These are phyloP conservation scores for Penicillium lividum DNA, from an alignment of 495 filamentous ascomycete species.

Conservation along the genomic window DNA sequence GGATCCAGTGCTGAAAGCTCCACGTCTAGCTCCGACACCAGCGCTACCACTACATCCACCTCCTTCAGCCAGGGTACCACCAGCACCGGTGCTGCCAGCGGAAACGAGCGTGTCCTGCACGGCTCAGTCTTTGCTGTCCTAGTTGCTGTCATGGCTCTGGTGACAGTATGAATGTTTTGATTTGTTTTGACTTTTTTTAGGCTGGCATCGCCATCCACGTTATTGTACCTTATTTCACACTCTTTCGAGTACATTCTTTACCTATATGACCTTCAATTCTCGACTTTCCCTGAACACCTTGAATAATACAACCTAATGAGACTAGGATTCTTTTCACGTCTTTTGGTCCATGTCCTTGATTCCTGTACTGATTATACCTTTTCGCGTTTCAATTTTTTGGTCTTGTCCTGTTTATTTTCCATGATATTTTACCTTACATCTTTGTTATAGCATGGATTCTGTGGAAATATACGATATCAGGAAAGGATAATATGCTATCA, in stretches of 20 bases:
- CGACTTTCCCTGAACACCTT: constrained; percentile 17
- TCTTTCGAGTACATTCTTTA: constrained; percentile 23
- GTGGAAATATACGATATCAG: neutral
- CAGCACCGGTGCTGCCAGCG: constrained; percentile 34
- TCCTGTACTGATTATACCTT: neutral
- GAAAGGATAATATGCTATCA: neutral
- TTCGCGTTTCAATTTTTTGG: neutral
- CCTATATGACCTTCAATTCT: constrained; percentile 11
- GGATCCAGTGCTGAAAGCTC: constrained; percentile 4
- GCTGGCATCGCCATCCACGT: neutral
- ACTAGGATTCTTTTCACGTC: neutral
- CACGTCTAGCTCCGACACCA: constrained; percentile 25
- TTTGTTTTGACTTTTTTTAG: neutral
- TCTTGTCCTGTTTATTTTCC: neutral
- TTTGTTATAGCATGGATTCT: neutral
- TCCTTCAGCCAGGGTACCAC: constrained; percentile 30
- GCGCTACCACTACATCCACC: constrained; percentile 15
- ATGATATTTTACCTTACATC: neutral
- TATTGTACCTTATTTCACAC: constrained; percentile 16
- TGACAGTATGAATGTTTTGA: constrained; percentile 50
- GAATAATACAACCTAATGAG: constrained; percentile 18
- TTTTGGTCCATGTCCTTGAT: neutral
- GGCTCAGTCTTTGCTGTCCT: constrained; percentile 59
- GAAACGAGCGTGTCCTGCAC: constrained; percentile 47
- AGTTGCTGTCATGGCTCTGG: constrained; percentile 54